phyloP scores from a whole-genome alignment of 1,139 yeast species.

The Debaryomycetaceae sp. region DNA sequence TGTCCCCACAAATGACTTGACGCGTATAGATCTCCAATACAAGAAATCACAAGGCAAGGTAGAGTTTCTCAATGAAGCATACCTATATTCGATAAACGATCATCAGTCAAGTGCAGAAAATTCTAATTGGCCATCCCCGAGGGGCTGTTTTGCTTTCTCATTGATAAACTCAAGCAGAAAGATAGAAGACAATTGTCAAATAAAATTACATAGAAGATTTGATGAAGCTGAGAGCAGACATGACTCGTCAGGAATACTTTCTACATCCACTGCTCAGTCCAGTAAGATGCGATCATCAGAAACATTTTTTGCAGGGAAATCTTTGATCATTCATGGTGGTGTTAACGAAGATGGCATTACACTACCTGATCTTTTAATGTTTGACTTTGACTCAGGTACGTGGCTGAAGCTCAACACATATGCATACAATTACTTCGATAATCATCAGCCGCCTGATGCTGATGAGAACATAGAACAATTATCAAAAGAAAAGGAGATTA shows the following conservation, averaged over 20 bases:
- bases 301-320: slow-evolving; percentile 24
- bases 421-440: slow-evolving; percentile 34
- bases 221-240: neutral
- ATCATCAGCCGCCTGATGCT: slow-evolving; percentile 22
- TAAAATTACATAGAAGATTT: slow-evolving; percentile 6
- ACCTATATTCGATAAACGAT: slow-evolving; percentile 3
- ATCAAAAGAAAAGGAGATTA: slow-evolving; percentile 21
- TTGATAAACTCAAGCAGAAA: slow-evolving; percentile 23
- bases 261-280: neutral
- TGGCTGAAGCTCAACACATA: slow-evolving; percentile 36
- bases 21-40: slow-evolving; percentile 28
- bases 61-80: slow-evolving; percentile 8
- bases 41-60: neutral
- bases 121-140: slow-evolving; percentile 31
- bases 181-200: slow-evolving; percentile 21
- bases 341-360: slow-evolving; percentile 27
- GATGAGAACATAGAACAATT: slow-evolving; percentile 25
- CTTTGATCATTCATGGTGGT: slow-evolving; percentile 43
- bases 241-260: neutral
- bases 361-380: slow-evolving; percentile 34
- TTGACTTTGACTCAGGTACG: slow-evolving; percentile 29
- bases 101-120: slow-evolving; percentile 4
- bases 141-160: slow-evolving; percentile 41
- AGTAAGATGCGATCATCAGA: slow-evolving; percentile 7
- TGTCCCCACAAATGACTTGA: slow-evolving; percentile 32